phyloP scores from a whole-genome alignment of 345 rosid genomes.

The Garcia nutans region DNA sequence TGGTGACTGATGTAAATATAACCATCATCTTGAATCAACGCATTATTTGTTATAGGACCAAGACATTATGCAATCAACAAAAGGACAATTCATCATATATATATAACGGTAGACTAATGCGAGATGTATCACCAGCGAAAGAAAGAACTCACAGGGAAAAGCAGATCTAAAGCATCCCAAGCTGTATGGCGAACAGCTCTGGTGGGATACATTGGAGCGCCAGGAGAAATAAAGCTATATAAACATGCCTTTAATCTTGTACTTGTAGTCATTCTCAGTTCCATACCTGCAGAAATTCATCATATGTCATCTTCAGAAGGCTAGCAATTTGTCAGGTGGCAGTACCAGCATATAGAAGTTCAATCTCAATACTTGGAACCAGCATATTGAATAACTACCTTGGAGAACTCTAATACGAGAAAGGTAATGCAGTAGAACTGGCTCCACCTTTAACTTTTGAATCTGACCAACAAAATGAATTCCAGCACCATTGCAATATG shows the following conservation, averaged over 20 bases:
- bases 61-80: no score
- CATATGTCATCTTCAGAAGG: background rate
- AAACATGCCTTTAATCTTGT: conserved; percentile 90
- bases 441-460: conserved; percentile 97
- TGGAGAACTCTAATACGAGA: conserved; percentile 77
- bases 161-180: conserved; percentile 90
- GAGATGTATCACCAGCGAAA: background rate
- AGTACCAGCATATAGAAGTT: background rate
- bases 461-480: conserved; percentile 47
- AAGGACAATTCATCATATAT: no score
- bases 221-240: conserved; percentile 95
- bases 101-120: background rate
- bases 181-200: conserved; percentile 98
- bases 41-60: no score
- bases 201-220: conserved; percentile 99
- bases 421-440: conserved; percentile 85
- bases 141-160: conserved; percentile 78
- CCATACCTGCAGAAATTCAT: conserved; percentile 60
- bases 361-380: background rate
- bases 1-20: no score
- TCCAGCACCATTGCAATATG: conserved; percentile 7
- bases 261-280: conserved; percentile 92
- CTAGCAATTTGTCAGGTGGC: background rate
- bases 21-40: no score
- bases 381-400: conserved; percentile 39